Conservation (phyloP, 371 early-diverging fungal species). For the Mortierella sp. region DNA sequence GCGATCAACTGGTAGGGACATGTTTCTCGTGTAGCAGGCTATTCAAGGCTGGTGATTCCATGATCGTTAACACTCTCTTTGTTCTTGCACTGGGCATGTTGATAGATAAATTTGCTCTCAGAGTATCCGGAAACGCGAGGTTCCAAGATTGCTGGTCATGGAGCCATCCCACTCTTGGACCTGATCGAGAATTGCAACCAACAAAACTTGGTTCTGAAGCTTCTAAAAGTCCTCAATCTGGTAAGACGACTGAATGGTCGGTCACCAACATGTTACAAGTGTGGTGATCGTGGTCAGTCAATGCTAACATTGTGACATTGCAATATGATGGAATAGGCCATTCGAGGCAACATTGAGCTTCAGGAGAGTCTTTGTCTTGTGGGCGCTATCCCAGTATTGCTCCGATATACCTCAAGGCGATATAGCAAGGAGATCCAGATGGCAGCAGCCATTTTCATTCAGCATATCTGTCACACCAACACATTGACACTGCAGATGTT, state of each 20-base stretch:
- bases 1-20: constrained; percentile 51
- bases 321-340: too few species aligned
- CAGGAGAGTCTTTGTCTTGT: constrained; percentile 64
- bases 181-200: constrained; percentile 56
- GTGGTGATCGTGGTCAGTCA: too few species aligned
- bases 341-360: constrained; percentile 53
- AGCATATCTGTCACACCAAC: constrained; percentile 58
- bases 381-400: constrained; percentile 64
- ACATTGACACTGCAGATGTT: constrained; percentile 64
- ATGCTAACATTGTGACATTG: too few species aligned
- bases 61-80: too few species aligned
- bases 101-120: constrained; percentile 47
- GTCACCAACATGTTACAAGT: too few species aligned
- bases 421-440: constrained; percentile 51
- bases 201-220: constrained; percentile 35
- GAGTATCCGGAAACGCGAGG: constrained; percentile 59
- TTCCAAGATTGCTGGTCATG: constrained; percentile 62
- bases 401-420: constrained; percentile 54
- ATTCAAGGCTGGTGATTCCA: too few species aligned
- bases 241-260: too few species aligned
- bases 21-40: too few species aligned
- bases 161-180: constrained; percentile 62
- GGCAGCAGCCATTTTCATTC: constrained; percentile 62
- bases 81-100: too few species aligned
- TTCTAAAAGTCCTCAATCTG: constrained; percentile 59